Percentiles rank a stretch among this genome's conserved stretches.
These are phyloP conservation scores for Eucalyptus tenuipes DNA, from an alignment of 345 rosid species.

Conservation along the genomic window DNA sequence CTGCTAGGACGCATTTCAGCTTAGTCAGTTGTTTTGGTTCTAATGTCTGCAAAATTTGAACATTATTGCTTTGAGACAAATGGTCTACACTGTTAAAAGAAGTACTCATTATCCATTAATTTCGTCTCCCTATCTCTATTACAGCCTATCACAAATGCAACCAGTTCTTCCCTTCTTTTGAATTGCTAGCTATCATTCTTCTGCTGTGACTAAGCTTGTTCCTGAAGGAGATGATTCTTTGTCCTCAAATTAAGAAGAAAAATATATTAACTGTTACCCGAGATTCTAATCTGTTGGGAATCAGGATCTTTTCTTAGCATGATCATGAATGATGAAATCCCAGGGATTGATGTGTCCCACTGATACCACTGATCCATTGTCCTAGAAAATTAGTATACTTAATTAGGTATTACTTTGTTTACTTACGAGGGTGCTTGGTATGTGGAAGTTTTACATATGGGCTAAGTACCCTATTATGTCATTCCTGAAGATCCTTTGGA, in stretches of 20 bases:
- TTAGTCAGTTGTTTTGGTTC: neutral
- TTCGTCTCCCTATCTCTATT: neutral
- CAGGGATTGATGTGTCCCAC: neutral
- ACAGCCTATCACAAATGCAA: neutral
- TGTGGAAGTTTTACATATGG: neutral
- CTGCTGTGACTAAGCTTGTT: neutral
- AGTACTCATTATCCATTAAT: neutral
- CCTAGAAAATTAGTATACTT: neutral
- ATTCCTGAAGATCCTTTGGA: neutral
- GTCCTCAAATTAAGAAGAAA: neutral
- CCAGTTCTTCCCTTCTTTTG: neutral
- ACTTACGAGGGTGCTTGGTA: neutral
- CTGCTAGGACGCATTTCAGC: neutral
- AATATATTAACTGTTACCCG: neutral
- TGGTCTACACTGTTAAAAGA: neutral
- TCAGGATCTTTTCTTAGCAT: neutral
- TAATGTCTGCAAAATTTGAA: neutral
- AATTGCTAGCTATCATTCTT: neutral
- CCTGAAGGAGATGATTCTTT: neutral
- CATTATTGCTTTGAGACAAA: neutral
- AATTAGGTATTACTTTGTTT: neutral
- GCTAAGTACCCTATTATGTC: neutral
- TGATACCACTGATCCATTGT: neutral
- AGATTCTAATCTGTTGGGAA: neutral
- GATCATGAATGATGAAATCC: neutral